Conservation (phyloP, 2,329 filamentous ascomycete genomes). For the Ceratocystis alfenasii region DNA sequence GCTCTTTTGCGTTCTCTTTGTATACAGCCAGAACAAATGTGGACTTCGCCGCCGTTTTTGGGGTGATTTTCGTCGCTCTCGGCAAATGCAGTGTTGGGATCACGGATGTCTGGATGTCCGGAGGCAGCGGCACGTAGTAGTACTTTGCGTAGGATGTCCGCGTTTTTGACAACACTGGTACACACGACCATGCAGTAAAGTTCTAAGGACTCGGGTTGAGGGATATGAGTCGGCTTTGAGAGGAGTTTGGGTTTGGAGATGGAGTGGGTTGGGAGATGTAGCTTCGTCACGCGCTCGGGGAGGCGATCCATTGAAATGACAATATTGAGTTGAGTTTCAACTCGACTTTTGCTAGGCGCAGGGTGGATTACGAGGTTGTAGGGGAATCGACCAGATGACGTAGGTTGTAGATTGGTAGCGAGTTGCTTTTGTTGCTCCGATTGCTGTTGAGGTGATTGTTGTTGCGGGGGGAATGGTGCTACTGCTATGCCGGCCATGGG, state of each 20-base stretch:
- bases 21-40: slow-evolving; percentile 86
- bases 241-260: slow-evolving; percentile 91
- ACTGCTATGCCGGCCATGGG: slow-evolving; percentile 15
- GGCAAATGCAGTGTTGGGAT: slow-evolving; percentile 28
- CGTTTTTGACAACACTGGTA: slow-evolving; percentile 77
- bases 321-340: slow-evolving; percentile 92
- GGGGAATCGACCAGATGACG: slow-evolving; percentile 10
- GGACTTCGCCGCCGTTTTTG: slow-evolving; percentile 82
- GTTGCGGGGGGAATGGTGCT: slow-evolving; percentile 1
- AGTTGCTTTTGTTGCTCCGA: slow-evolving; percentile 8
- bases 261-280: slow-evolving; percentile 79
- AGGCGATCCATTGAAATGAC: slow-evolving; percentile 66
- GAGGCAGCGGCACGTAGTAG: slow-evolving; percentile 42
- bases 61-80: slow-evolving; percentile 55
- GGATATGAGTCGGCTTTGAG: slow-evolving; percentile 55
- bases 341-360: slow-evolving; percentile 37
- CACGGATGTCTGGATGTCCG: slow-evolving; percentile 28
- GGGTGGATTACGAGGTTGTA: slow-evolving; percentile 22
- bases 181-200: slow-evolving; percentile 75
- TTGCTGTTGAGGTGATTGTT: slow-evolving; percentile 13
- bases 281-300: slow-evolving; percentile 60
- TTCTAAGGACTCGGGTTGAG: slow-evolving; percentile 62
- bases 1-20: slow-evolving; percentile 82
- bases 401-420: background rate
- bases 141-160: slow-evolving; percentile 53